Evolutionary conservation across 768 basidiomycete species (phyloP), one percentile per base, ranked within the genome.

Genomic region (Austroboletus festivus): DNA sequence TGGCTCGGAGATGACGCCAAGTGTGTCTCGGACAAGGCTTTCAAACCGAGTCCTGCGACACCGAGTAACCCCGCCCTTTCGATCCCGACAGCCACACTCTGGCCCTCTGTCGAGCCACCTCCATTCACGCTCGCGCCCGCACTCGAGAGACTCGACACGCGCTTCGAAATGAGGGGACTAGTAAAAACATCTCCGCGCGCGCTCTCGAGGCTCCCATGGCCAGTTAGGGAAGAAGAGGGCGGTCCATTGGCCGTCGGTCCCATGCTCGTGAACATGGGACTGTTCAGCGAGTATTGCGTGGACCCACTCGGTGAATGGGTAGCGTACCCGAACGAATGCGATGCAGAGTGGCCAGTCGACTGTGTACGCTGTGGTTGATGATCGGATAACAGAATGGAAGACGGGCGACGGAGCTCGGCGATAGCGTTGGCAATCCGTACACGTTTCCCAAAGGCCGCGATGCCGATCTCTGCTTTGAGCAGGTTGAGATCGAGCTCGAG

Each of bases 341-440:
- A 60, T 19, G 53, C 47, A 5, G 68, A 58, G 44, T 52, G 63
- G 12, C 55, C 38, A 38, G 57, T 38, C 9, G 68, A 56, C 16
- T 68, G 72, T 0, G 71, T 67, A 9, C 58, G 64, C 19, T 65
- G 71, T 3, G 61, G 61, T 15, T 64, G 71, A 13, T 71, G 70
- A 30, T 81, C 78, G 0, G 78, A 74, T 42, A 84, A 80, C 20
- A 75, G 57, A 40, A 87, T 71, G 0, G 83, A 81, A 0, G 84
- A 81, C 0, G 87, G 85, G 3, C 83, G 80, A 21, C 85, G 83
- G 5, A 99, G 80, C 48, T 99, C 94, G 5, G 80, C 71, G 57
- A 99, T 96, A 21, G 92, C 92, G 55, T 95, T 93, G 21, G 89
- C 85, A 47, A 99, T 93, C 47, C 91, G 84, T 66, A 91, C 78